Percentiles rank a stretch among this genome's conserved stretches.
phyloP scores from a whole-genome alignment of 192 early-diverging fungal genomes.

The Nowakowskiella sp. region DNA sequence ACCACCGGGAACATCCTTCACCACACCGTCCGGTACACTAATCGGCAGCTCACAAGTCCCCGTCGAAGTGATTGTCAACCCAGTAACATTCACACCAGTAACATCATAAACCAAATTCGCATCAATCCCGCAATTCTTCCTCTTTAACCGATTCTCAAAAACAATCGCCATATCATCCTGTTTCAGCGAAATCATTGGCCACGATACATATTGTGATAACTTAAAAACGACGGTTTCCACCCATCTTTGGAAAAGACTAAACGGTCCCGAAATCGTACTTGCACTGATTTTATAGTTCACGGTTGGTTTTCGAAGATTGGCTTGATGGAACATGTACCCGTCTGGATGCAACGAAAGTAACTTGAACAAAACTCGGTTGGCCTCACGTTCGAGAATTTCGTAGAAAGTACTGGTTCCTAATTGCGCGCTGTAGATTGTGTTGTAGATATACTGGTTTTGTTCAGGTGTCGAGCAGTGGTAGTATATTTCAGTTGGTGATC shows the following conservation, averaged over 20 bases:
- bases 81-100: too few relatives aligned
- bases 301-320: slow-evolving; percentile 21
- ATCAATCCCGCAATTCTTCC: too few relatives aligned
- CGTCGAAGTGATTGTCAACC: too few relatives aligned
- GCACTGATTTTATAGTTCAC: too few relatives aligned
- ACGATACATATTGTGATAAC: slow-evolving; percentile 11
- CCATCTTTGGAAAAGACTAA: slow-evolving; percentile 22
- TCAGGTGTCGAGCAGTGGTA: slow-evolving; percentile 16
- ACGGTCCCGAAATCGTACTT: slow-evolving; percentile 12
- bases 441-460: slow-evolving; percentile 22
- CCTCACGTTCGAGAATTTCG: slow-evolving; percentile 25
- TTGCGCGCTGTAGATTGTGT: slow-evolving; percentile 10
- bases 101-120: too few relatives aligned
- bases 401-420: slow-evolving; percentile 13
- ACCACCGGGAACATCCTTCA: too few relatives aligned
- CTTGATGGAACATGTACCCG: slow-evolving; percentile 33
- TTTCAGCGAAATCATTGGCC: slow-evolving; percentile 17
- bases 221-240: slow-evolving; percentile 14
- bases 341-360: slow-evolving; percentile 25
- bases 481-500: slow-evolving; percentile 28
- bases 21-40: too few relatives aligned
- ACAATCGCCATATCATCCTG: slow-evolving; percentile 1
- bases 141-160: slow-evolving; percentile 6
- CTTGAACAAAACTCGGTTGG: slow-evolving; percentile 17
- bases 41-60: too few relatives aligned